Percentiles rank a stretch among this genome's conserved stretches.
These are phyloP conservation scores for Nosema muscidifuracis DNA, from an alignment of 371 early-diverging fungal genomes.

Conservation along the genomic window DNA sequence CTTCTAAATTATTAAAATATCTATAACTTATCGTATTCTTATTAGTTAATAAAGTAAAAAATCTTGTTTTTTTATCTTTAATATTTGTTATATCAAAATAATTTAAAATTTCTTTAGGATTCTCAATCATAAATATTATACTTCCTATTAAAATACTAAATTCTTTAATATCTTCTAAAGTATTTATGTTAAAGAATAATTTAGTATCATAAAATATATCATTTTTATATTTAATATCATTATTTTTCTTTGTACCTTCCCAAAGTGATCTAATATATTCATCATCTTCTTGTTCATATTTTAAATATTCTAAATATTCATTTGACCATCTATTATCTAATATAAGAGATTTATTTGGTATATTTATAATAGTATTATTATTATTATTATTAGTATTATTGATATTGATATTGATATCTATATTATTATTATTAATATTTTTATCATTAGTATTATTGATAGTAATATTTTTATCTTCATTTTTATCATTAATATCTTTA, in stretches of 20 bases:
- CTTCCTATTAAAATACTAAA: too few species aligned
- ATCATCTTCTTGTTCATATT: constrained; percentile 70
- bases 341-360: constrained; percentile 61
- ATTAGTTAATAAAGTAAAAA: too few species aligned
- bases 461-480: constrained; percentile 83
- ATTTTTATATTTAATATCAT: constrained; percentile 66
- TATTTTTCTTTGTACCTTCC: constrained; percentile 68
- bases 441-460: constrained; percentile 71
- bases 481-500: constrained; percentile 85
- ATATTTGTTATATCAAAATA: too few species aligned
- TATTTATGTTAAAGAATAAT: too few species aligned
- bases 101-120: too few species aligned
- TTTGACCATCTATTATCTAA: constrained; percentile 59
- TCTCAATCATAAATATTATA: too few species aligned
- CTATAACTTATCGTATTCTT: too few species aligned
- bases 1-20: too few species aligned
- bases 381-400: constrained; percentile 44
- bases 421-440: constrained; percentile 41
- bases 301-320: constrained; percentile 46
- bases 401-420: constrained; percentile 63
- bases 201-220: constrained; percentile 63
- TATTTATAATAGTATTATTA: neutral
- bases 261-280: constrained; percentile 88
- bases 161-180: too few species aligned
- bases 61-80: too few species aligned